phyloP scores from a whole-genome alignment of 176 grass and related monocot species.

The Thinopyrum elongatum region DNA sequence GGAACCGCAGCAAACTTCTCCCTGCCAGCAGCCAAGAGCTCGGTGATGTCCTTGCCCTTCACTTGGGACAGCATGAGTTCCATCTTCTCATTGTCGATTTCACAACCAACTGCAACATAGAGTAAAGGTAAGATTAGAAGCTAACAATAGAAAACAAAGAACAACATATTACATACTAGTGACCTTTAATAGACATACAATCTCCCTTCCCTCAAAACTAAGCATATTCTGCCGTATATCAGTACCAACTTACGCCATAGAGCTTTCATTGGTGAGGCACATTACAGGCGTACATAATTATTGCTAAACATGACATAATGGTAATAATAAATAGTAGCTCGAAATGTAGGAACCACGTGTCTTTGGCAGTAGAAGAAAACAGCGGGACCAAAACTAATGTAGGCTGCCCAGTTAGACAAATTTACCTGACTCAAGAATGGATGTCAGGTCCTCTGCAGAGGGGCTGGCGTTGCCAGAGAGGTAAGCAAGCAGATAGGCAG shows the following conservation, averaged over 20 bases:
- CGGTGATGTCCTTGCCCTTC: conserved; percentile 55
- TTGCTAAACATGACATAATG: neutral
- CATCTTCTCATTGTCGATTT: conserved; percentile 45
- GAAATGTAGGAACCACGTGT: neutral
- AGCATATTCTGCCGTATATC: neutral
- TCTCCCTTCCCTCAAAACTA: neutral
- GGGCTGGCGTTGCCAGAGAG: conserved; percentile 43
- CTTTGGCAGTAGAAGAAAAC: neutral
- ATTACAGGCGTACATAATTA: neutral
- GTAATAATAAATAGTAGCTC: neutral
- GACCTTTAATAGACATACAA: too few relatives aligned
- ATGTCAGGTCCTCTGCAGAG: conserved; percentile 28
- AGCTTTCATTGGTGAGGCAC: neutral
- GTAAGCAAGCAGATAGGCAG: conserved; percentile 49
- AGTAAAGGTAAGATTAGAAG: neutral
- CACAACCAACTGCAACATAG: conserved; percentile 36
- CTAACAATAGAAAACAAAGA: neutral
- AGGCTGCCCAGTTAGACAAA: neutral
- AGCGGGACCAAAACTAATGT: too few relatives aligned
- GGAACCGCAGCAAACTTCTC: conserved; percentile 66
- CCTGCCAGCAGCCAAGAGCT: conserved; percentile 55
- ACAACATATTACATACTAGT: too few relatives aligned
- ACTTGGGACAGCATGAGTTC: conserved; percentile 41
- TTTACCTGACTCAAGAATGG: conserved; percentile 47
- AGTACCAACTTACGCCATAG: neutral